A percentile compares a stretch with the other conserved stretches of the same genome.
Evolutionary conservation across 352 stramenopile genomes (phyloP).

Genomic region (Detonula confervacea): DNA sequence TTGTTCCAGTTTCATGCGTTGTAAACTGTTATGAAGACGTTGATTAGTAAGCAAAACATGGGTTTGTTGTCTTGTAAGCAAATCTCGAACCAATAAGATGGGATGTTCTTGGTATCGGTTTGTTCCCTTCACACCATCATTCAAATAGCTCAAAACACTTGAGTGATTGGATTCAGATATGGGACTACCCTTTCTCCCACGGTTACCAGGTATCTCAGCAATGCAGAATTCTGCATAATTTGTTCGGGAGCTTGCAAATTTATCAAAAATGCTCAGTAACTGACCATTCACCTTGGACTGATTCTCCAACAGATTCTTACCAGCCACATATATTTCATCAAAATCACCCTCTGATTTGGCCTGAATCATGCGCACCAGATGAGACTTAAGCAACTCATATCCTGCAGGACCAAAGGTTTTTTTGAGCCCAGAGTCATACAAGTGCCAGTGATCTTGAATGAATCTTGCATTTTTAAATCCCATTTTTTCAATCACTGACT

Average conservation of each 20-base stretch:
- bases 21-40: not conserved
- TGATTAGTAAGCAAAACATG: not conserved
- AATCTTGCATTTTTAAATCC: constrained; percentile 42
- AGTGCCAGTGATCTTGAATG: constrained; percentile 42
- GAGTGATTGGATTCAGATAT: constrained; percentile 26
- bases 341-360: constrained; percentile 16
- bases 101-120: constrained; percentile 19
- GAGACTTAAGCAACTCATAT: constrained; percentile 26
- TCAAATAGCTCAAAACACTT: constrained; percentile 29
- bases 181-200: constrained; percentile 1
- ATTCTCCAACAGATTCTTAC: not conserved
- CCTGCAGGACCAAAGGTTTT: constrained; percentile 28
- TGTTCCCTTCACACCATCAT: constrained; percentile 7
- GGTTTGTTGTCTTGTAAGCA: not conserved
- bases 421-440: constrained; percentile 36
- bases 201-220: constrained; percentile 9
- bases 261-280: not conserved
- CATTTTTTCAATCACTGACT: constrained; percentile 29
- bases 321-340: not conserved
- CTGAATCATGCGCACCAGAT: constrained; percentile 35
- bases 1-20: not conserved
- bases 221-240: constrained; percentile 21
- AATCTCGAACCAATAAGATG: not conserved
- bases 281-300: not conserved
- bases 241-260: not conserved